These are phyloP conservation scores for Hyphopichia burtonii DNA, from an alignment of 1,139 yeast species.

Conservation along the genomic window DNA sequence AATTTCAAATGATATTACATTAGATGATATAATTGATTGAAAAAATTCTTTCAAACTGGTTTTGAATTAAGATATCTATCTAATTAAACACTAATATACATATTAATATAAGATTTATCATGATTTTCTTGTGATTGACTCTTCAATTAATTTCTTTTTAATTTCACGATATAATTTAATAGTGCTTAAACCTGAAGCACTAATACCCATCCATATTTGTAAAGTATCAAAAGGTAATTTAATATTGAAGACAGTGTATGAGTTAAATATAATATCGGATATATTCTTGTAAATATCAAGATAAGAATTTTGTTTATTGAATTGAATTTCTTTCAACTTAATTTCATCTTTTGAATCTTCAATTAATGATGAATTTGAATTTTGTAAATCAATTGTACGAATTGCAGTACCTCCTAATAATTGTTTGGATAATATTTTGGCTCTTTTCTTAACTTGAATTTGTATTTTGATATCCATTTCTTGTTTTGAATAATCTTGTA, in stretches of 20 bases:
- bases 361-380: slow-evolving; percentile 6
- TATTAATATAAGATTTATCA: background rate
- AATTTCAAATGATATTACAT: slow-evolving; percentile 23
- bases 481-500: slow-evolving; percentile 38
- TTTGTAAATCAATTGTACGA: slow-evolving; percentile 6
- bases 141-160: slow-evolving; percentile 24
- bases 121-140: slow-evolving; percentile 9
- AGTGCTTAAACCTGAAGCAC: slow-evolving; percentile 41
- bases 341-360: slow-evolving; percentile 20
- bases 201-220: slow-evolving; percentile 51
- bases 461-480: slow-evolving; percentile 43
- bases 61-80: background rate
- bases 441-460: slow-evolving; percentile 40
- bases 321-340: slow-evolving; percentile 32
- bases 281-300: slow-evolving; percentile 42
- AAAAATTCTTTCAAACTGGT: background rate
- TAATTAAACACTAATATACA: background rate
- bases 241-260: slow-evolving; percentile 43
- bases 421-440: slow-evolving; percentile 37
- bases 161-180: slow-evolving; percentile 43
- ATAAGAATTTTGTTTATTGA: slow-evolving; percentile 38
- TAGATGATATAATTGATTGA: slow-evolving; percentile 28
- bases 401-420: slow-evolving; percentile 23
- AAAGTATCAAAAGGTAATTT: slow-evolving; percentile 43
- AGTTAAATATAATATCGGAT: slow-evolving; percentile 42